phyloP scores from a whole-genome alignment of 179 eudicot species.

The Patellifolia procumbens region DNA sequence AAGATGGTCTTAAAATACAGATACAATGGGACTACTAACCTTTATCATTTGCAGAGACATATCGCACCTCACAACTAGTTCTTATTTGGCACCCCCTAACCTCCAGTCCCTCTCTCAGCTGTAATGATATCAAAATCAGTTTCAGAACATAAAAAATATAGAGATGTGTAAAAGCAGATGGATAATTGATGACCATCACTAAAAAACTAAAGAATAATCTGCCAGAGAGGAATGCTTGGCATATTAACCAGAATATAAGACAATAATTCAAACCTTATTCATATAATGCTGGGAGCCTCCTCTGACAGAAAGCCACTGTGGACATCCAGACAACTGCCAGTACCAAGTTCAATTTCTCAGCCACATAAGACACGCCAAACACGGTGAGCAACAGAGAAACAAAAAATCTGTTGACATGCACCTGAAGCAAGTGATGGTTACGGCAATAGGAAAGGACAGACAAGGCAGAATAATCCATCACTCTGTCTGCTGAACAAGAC shows the following conservation, averaged over 20 bases:
- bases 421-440: conserved; percentile 93
- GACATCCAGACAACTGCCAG: conserved; percentile 79
- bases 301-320: conserved; percentile 87
- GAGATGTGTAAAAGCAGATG: not conserved
- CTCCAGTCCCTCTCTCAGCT: conserved; percentile 67
- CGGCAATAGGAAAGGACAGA: conserved; percentile 85
- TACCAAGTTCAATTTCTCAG: not conserved
- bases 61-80: conserved; percentile 50
- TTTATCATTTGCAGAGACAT: conserved; percentile 49
- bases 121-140: conserved; percentile 10
- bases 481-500: conserved; percentile 83
- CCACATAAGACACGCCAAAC: not conserved
- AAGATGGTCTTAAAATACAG: not conserved
- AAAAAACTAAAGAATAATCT: not conserved
- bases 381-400: not conserved
- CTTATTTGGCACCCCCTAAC: conserved; percentile 60
- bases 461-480: conserved; percentile 71
- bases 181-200: not conserved
- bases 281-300: conserved; percentile 83
- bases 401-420: conserved; percentile 14
- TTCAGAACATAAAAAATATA: not conserved
- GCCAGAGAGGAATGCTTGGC: not conserved
- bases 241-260: not conserved
- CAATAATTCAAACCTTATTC: conserved; percentile 43
- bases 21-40: conserved; percentile 42